These are phyloP conservation scores for Magnusiomyces clavatus DNA, from an alignment of 1,139 yeast genomes.

Conservation along the genomic window DNA sequence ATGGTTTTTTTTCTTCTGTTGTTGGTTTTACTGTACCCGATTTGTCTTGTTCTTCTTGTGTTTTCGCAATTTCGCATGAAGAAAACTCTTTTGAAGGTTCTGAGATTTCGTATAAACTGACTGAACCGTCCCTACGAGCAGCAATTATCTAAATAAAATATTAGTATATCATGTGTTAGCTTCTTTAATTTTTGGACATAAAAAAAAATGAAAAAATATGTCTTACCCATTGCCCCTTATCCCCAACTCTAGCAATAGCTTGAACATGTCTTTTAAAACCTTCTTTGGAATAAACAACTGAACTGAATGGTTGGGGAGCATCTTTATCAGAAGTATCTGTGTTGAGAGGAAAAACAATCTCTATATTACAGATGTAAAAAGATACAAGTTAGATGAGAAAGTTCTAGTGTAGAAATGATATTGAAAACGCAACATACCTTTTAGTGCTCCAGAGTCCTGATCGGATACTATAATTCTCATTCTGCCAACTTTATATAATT, in stretches of 20 bases:
- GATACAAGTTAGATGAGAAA: not conserved
- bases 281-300: constrained; percentile 22
- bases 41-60: not conserved
- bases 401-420: not conserved
- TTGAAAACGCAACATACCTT: constrained; percentile 19
- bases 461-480: constrained; percentile 35
- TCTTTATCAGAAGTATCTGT: constrained; percentile 30
- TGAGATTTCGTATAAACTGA: constrained; percentile 9
- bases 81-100: not conserved
- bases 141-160: constrained; percentile 5
- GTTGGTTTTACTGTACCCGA: not conserved
- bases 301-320: constrained; percentile 24
- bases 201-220: constrained; percentile 3
- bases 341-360: constrained; percentile 23
- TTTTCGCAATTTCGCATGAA: too few relatives aligned
- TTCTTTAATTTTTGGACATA: not conserved
- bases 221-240: constrained; percentile 16
- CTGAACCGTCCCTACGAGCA: constrained; percentile 14
- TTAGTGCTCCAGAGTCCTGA: constrained; percentile 33
- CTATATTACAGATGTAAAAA: constrained; percentile 12
- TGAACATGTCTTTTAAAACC: constrained; percentile 26
- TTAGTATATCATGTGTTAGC: not conserved
- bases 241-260: constrained; percentile 16
- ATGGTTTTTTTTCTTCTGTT: not conserved
- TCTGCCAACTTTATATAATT: not conserved